phyloP scores from a whole-genome alignment of 768 basidiomycete genomes.

The Suillus tomentosus region DNA sequence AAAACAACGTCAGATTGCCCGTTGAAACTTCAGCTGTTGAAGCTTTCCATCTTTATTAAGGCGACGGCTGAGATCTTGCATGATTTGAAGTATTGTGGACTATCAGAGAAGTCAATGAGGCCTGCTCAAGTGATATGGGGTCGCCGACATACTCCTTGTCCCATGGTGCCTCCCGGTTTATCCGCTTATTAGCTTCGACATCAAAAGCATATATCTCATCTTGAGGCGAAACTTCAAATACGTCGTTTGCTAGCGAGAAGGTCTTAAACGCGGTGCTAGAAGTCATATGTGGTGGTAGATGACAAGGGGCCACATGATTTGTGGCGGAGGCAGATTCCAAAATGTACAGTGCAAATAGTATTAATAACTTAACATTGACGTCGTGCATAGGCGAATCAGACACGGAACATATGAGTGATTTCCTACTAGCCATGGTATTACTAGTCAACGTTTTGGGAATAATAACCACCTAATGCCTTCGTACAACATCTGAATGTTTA shows the following conservation, averaged over 20 bases:
- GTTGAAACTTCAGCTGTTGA: neutral
- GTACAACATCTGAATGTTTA: slow-evolving; percentile 34
- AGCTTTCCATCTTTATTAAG: slow-evolving; percentile 86
- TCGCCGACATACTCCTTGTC: slow-evolving; percentile 67
- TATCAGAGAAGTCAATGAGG: slow-evolving; percentile 28
- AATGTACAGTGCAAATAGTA: neutral
- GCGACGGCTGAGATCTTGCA: slow-evolving; percentile 97
- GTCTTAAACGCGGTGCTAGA: slow-evolving; percentile 68
- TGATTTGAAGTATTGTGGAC: slow-evolving; percentile 80
- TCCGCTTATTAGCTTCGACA: slow-evolving; percentile 60
- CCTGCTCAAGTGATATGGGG: slow-evolving; percentile 11
- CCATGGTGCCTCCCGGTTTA: slow-evolving; percentile 81
- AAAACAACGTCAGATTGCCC: slow-evolving; percentile 12
- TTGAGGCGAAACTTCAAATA: slow-evolving; percentile 68
- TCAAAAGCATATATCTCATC: slow-evolving; percentile 84
- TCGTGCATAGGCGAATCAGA: neutral
- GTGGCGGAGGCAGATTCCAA: slow-evolving; percentile 1
- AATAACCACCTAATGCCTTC: slow-evolving; percentile 53
- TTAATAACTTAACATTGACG: neutral
- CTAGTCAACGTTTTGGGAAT: slow-evolving; percentile 42
- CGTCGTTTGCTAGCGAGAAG: slow-evolving; percentile 72
- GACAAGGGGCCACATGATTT: slow-evolving; percentile 3
- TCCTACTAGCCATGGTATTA: neutral
- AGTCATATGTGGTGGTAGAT: slow-evolving; percentile 25
- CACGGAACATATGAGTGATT: neutral